phyloP scores from a whole-genome alignment of 2,329 filamentous ascomycete species.

The Sphaerulina vaccinii region DNA sequence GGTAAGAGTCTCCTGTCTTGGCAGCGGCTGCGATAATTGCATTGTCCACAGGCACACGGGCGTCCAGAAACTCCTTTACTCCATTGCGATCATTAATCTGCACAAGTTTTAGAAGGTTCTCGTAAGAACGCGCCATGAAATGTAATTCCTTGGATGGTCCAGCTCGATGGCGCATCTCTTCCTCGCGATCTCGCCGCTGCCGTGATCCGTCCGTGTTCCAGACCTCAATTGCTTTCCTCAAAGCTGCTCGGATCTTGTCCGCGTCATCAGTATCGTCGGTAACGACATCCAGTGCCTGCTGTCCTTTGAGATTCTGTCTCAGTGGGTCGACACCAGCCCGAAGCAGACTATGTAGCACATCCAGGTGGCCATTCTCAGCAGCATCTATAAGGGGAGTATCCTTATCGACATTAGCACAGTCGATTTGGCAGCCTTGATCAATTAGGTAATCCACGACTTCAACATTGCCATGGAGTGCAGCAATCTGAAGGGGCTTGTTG shows the following conservation, averaged over 20 bases:
- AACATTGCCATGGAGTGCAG: conserved; percentile 79
- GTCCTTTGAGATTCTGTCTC: conserved; percentile 85
- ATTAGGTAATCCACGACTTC: conserved; percentile 87
- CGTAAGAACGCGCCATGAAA: conserved; percentile 51
- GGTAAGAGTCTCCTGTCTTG: conserved; percentile 83
- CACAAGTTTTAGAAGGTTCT: conserved; percentile 50
- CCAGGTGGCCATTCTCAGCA: conserved; percentile 89
- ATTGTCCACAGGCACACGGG: conserved; percentile 58
- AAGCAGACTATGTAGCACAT: conserved; percentile 80
- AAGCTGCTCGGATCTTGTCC: conserved; percentile 60
- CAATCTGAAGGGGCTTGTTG: conserved; percentile 94
- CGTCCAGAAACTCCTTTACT: conserved; percentile 49
- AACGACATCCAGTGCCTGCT: conserved; percentile 85
- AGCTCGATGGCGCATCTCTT: conserved; percentile 40
- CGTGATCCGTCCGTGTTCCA: conserved; percentile 43
- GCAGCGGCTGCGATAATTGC: conserved; percentile 88
- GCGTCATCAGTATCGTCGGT: conserved; percentile 76
- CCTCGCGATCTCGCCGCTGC: conserved; percentile 55
- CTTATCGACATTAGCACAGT: conserved; percentile 70
- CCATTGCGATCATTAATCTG: conserved; percentile 50
- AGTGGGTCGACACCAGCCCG: conserved; percentile 87
- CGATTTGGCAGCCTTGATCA: conserved; percentile 77
- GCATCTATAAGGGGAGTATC: conserved; percentile 95
- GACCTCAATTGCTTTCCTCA: conserved; percentile 47
- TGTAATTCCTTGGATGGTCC: conserved; percentile 43